Evolutionary conservation across 345 rosid genomes (phyloP), one percentile per base, ranked within the genome.

Genomic region (Atalantia buxifolia): DNA sequence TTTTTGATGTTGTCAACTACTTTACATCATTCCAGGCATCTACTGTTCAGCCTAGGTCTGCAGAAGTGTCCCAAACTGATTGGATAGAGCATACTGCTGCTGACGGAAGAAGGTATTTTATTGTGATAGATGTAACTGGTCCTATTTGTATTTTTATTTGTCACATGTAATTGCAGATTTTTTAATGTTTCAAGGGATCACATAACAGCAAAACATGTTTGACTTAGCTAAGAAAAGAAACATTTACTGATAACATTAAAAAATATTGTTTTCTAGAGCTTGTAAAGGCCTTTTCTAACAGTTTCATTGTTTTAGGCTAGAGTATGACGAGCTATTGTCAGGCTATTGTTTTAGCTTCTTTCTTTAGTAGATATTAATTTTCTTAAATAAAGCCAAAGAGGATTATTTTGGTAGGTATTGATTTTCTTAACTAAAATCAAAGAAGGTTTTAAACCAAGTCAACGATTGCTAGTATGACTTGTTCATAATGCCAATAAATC

Each of bases 51-150:
- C 88, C 83, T 71, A 86, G 81, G 74, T 82, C 90, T 64, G 57
- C 80, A 42, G 86, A 80, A 78, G 89, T 73, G 80, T 84, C 78
- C 61, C 75, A 68, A 77, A 85, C 89, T 66, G 94, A 94, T 77
- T 96, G 99, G 99, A 85, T 86, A 77, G 98, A 94, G 85, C 99
- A 96, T 83, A 78, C 83, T 40, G 88, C 95, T 85, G 87, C 92
- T 21, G 91, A 89, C 84, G 97, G 99, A 84, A 89, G 89, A 85
- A 92, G 89, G 99, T 96, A 87, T 77, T 67, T 72, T 35, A 60
- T 57, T 78, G 69, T 14, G 35, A 45, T 66, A 53, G 21, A n/a
- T 78, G 67, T 40, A 36, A 36, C 19, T 67, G 27, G 27, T 74
- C n/a, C 31, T 65, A 72, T 66, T 45, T 53, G 53, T 42, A 28